phyloP scores from a whole-genome alignment of 2,329 filamentous ascomycete genomes.

The Talaromyces sp. region DNA sequence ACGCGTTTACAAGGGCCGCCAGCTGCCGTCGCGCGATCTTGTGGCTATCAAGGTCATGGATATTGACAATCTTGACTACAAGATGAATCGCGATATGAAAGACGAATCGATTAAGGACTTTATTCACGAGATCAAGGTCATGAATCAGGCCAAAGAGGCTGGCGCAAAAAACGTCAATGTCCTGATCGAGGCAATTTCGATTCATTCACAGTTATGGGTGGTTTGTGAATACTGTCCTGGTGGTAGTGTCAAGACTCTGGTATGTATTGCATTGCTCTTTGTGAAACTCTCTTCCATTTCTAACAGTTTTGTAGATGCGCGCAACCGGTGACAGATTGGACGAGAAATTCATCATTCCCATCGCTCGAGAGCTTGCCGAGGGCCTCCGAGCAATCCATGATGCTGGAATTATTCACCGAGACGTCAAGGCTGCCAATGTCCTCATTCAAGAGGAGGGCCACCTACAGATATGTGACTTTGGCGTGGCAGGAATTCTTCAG shows the following conservation, averaged over 20 bases:
- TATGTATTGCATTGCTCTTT: slow-evolving; percentile 34
- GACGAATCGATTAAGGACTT: slow-evolving; percentile 52
- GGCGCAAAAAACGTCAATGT: slow-evolving; percentile 61
- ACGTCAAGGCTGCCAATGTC: slow-evolving; percentile 63
- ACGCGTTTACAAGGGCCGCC: slow-evolving; percentile 47
- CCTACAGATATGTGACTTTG: slow-evolving; percentile 62
- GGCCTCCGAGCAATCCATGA: slow-evolving; percentile 61
- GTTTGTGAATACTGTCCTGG: slow-evolving; percentile 64
- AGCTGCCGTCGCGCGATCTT: slow-evolving; percentile 34
- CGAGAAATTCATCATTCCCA: slow-evolving; percentile 60
- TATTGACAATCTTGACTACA: slow-evolving; percentile 47
- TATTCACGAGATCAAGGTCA: slow-evolving; percentile 58
- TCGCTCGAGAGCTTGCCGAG: slow-evolving; percentile 59
- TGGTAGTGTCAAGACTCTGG: slow-evolving; percentile 61
- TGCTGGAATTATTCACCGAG: slow-evolving; percentile 61
- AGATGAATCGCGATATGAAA: slow-evolving; percentile 40
- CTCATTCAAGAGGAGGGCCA: slow-evolving; percentile 60
- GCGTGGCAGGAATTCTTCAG: slow-evolving; percentile 60
- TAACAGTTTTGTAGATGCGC: slow-evolving; percentile 35
- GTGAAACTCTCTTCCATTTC: slow-evolving; percentile 18
- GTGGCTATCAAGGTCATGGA: slow-evolving; percentile 52
- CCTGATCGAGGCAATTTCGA: slow-evolving; percentile 59
- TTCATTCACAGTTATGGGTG: slow-evolving; percentile 63
- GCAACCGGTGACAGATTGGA: slow-evolving; percentile 48
- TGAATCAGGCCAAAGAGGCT: slow-evolving; percentile 59